Percentiles rank a stretch among this genome's conserved stretches.
These are phyloP conservation scores for Rosa multiflora DNA, from an alignment of 306 rosid species.

Conservation along the genomic window DNA sequence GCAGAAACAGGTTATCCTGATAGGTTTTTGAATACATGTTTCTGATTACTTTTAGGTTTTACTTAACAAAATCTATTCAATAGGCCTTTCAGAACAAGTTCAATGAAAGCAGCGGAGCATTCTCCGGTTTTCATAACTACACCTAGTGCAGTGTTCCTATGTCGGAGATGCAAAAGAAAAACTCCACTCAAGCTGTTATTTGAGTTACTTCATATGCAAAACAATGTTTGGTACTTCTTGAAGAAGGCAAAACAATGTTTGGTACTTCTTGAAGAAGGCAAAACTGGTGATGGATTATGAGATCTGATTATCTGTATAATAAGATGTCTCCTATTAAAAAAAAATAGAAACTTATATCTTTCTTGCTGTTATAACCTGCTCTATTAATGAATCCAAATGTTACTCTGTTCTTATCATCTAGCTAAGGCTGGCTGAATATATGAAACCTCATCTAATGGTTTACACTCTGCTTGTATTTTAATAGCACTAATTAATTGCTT, in stretches of 20 bases:
- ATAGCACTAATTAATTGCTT: too few species aligned
- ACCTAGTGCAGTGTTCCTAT: not conserved
- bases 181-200: not conserved
- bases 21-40: slow-evolving; percentile 9
- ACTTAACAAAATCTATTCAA: slow-evolving; percentile 20
- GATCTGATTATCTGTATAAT: not conserved
- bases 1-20: slow-evolving; percentile 10
- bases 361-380: too few species aligned
- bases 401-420: too few species aligned
- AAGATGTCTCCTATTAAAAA: not conserved
- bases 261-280: not conserved
- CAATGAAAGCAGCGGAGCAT: not conserved
- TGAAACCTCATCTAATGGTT: too few species aligned
- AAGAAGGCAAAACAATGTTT: not conserved
- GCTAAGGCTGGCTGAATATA: too few species aligned
- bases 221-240: not conserved
- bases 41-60: slow-evolving; percentile 7
- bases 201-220: not conserved
- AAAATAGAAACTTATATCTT: too few species aligned
- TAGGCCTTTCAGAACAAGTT: not conserved
- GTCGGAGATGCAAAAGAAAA: not conserved
- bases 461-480: too few species aligned
- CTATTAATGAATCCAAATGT: too few species aligned
- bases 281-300: not conserved
- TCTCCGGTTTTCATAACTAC: not conserved